phyloP scores from a whole-genome alignment of 2,329 filamentous ascomycete genomes.

The Ceratocystis cubensis region DNA sequence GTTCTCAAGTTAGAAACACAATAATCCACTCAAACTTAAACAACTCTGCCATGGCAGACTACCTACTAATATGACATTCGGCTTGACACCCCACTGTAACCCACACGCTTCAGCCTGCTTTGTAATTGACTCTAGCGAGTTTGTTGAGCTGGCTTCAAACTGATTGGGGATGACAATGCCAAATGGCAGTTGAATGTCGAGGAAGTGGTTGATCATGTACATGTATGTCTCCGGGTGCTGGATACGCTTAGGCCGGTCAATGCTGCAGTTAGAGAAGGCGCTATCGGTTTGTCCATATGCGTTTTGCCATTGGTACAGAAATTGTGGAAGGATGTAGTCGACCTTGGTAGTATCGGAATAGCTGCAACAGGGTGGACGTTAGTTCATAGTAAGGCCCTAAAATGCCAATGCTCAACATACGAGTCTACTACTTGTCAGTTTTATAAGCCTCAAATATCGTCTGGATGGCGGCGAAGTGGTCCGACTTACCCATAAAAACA shows the following conservation, averaged over 20 bases:
- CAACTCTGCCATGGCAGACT: neutral
- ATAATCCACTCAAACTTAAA: neutral
- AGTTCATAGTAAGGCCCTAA: neutral
- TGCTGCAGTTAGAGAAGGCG: conserved; percentile 50
- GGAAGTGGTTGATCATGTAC: conserved; percentile 35
- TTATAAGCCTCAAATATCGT: neutral
- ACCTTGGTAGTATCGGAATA: conserved; percentile 36
- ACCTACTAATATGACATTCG: conserved; percentile 29
- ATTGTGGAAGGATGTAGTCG: conserved; percentile 53
- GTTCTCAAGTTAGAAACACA: conserved; percentile 21
- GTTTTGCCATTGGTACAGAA: conserved; percentile 59
- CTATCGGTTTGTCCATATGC: conserved; percentile 50
- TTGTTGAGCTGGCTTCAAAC: conserved; percentile 17
- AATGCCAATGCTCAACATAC: neutral
- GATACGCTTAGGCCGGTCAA: conserved; percentile 46
- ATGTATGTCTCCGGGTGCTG: conserved; percentile 27
- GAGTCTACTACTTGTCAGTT: conserved; percentile 8
- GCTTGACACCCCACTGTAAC: conserved; percentile 24
- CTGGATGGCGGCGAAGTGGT: conserved; percentile 12
- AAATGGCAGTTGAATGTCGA: conserved; percentile 27
- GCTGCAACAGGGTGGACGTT: conserved; percentile 24
- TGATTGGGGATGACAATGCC: conserved; percentile 25
- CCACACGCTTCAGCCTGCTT: conserved; percentile 26
- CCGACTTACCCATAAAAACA: conserved; percentile 50
- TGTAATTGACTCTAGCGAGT: conserved; percentile 22